Conservation (phyloP, 2,329 filamentous ascomycete genomes). For the Ilyonectria robusta region DNA sequence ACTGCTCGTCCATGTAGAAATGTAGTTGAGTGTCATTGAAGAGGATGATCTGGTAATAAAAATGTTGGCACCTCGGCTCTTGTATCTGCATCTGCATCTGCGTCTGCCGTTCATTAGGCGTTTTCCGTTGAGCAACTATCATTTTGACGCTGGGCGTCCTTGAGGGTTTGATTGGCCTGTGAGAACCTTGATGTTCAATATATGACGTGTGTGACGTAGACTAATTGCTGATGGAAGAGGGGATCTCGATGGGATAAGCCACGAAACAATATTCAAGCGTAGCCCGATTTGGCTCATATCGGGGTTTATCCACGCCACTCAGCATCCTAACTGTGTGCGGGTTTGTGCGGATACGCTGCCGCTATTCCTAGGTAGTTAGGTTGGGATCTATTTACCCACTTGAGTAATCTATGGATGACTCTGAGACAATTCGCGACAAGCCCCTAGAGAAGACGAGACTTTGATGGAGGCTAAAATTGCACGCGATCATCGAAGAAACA, state of each 20-base stretch:
- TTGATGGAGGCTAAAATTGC: neutral
- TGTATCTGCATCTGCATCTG: neutral
- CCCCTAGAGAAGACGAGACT: neutral
- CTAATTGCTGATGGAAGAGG: neutral
- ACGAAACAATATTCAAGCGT: constrained; percentile 1
- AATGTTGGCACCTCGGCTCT: neutral
- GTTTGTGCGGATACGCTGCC: neutral
- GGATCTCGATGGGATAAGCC: constrained; percentile 2
- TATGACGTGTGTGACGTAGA: neutral
- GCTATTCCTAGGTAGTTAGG: neutral
- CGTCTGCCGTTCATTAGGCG: neutral
- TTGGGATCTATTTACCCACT: neutral
- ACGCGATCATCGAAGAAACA: neutral
- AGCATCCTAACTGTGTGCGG: neutral
- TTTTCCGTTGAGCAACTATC: neutral
- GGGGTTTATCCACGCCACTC: neutral
- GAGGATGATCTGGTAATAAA: neutral
- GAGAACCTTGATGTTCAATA: neutral
- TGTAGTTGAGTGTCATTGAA: neutral
- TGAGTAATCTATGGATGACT: neutral
- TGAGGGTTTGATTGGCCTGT: too few relatives aligned
- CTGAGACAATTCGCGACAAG: neutral
- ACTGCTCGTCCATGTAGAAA: too few relatives aligned
- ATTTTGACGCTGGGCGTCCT: neutral
- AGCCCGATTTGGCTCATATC: neutral